Evolutionary conservation across 2,329 filamentous ascomycete species (phyloP).

Genomic region (Periconia sp.): DNA sequence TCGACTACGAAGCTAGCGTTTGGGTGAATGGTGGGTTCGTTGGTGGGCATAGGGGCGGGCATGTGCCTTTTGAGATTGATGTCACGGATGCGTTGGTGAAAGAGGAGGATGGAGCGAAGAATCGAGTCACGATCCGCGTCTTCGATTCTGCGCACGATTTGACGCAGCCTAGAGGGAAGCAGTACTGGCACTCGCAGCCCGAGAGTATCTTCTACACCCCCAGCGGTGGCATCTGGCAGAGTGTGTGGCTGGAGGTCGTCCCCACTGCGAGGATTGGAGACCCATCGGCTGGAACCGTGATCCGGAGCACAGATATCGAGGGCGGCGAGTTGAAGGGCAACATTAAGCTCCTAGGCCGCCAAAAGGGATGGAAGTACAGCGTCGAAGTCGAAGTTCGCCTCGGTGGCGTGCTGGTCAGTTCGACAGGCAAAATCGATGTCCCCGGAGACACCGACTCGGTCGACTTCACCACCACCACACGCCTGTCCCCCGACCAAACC

Average conservation of each 20-base stretch:
- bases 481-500: slow-evolving; percentile 48
- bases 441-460: slow-evolving; percentile 54
- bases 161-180: slow-evolving; percentile 67
- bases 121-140: slow-evolving; percentile 58
- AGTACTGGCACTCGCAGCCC: slow-evolving; percentile 64
- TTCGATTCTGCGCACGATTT: slow-evolving; percentile 66
- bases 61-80: slow-evolving; percentile 61
- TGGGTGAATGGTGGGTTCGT: slow-evolving; percentile 59
- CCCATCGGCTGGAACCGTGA: slow-evolving; percentile 60
- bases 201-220: slow-evolving; percentile 64
- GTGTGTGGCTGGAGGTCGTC: slow-evolving; percentile 60
- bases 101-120: slow-evolving; percentile 4
- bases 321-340: slow-evolving; percentile 54
- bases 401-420: slow-evolving; percentile 52
- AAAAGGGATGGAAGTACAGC: slow-evolving; percentile 49
- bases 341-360: slow-evolving; percentile 54
- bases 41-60: slow-evolving; percentile 60
- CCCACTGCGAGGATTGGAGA: slow-evolving; percentile 57
- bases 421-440: slow-evolving; percentile 46
- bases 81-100: slow-evolving; percentile 51
- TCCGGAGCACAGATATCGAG: slow-evolving; percentile 58
- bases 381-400: slow-evolving; percentile 60
- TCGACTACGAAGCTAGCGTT: slow-evolving; percentile 62
- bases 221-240: slow-evolving; percentile 61
- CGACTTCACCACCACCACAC: slow-evolving; percentile 52